Evolutionary conservation across 169 alveolate species (phyloP).

Genomic region (Eimeria falciformis): DNA sequence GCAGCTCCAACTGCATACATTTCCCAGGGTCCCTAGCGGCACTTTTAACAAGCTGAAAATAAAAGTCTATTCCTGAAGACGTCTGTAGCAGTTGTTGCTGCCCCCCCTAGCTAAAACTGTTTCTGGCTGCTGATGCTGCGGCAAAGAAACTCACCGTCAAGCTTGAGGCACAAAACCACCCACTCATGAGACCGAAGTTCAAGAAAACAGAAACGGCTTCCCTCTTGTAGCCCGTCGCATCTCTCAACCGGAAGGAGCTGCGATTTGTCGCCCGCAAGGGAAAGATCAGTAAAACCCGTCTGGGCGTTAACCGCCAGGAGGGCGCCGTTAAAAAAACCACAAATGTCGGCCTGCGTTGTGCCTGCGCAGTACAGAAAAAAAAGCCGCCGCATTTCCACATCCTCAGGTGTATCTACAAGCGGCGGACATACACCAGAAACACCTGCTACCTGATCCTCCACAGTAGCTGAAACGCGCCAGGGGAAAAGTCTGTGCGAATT

Average conservation of each 20-base stretch:
- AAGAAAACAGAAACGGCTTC: slow-evolving; percentile 85
- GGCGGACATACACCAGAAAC: neutral
- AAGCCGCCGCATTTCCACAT: neutral
- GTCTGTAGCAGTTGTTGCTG: neutral
- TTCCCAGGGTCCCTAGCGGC: neutral
- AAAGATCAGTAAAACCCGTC: slow-evolving; percentile 66
- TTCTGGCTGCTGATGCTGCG: neutral
- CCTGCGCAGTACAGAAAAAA: slow-evolving; percentile 40
- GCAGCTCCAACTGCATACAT: no score
- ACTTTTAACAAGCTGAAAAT: neutral
- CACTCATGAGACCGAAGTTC: slow-evolving; percentile 87
- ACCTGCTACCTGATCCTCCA: neutral
- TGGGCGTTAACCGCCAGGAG: slow-evolving; percentile 78
- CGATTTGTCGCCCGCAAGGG: slow-evolving; percentile 63
- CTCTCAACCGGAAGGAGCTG: slow-evolving; percentile 77
- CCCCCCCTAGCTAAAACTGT: neutral
- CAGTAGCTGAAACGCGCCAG: neutral
- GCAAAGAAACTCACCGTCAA: slow-evolving; percentile 83
- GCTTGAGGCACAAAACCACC: slow-evolving; percentile 86
- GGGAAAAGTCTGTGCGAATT: neutral
- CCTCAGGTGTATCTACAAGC: neutral
- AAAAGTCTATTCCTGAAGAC: neutral
- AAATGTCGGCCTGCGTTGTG: slow-evolving; percentile 78
- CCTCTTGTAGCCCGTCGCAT: slow-evolving; percentile 78
- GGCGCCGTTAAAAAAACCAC: slow-evolving; percentile 80